These are phyloP conservation scores for Chrysopogon serrulatus DNA, from an alignment of 176 grass and related monocot genomes.

Conservation along the genomic window DNA sequence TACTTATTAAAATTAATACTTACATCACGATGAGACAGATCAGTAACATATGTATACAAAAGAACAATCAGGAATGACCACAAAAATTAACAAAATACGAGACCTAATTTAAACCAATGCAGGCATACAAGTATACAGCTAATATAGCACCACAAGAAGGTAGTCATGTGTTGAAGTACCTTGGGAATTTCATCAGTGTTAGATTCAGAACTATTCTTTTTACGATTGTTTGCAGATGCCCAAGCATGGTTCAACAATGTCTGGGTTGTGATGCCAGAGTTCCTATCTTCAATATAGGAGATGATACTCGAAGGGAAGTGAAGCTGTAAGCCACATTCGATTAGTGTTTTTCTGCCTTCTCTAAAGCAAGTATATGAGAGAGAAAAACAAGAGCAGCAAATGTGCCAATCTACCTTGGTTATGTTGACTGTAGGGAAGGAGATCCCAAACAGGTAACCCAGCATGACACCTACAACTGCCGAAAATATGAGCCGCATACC, in stretches of 20 bases:
- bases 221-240: slow-evolving; percentile 69
- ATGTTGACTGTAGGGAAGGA: slow-evolving; percentile 81
- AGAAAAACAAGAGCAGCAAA: slow-evolving; percentile 10
- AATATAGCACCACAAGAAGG: background rate
- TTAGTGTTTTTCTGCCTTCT: background rate
- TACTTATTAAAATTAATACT: background rate
- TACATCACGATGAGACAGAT: background rate
- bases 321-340: slow-evolving; percentile 29
- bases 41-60: background rate
- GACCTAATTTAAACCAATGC: background rate
- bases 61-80: background rate
- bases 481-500: slow-evolving; percentile 70
- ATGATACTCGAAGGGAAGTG: slow-evolving; percentile 80
- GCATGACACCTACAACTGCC: slow-evolving; percentile 65
- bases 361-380: background rate
- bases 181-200: slow-evolving; percentile 60
- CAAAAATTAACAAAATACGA: background rate
- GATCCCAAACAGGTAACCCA: slow-evolving; percentile 82
- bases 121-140: background rate
- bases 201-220: slow-evolving; percentile 57
- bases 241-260: slow-evolving; percentile 81
- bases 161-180: slow-evolving; percentile 39
- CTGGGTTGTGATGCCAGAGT: slow-evolving; percentile 87
- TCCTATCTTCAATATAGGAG: slow-evolving; percentile 82
- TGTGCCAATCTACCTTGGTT: slow-evolving; percentile 48